Base-by-base conservation (phyloP, 345 rosid genomes). In the Euphorbia pulcherrima region DNA sequence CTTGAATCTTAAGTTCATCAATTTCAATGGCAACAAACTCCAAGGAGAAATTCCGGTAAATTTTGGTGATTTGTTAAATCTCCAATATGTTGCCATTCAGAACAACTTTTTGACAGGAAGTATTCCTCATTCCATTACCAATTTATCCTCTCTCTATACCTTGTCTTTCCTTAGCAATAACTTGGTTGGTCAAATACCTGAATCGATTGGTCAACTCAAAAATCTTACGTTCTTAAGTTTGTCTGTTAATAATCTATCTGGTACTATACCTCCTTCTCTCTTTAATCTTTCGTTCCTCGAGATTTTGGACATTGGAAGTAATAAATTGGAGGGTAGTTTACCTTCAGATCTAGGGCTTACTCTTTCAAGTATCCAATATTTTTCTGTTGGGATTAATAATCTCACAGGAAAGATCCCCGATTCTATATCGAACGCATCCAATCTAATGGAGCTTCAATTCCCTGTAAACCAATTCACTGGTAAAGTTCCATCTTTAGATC, bases 371-470 rank as follows among this genome's bases (percentile, higher is more conserved):
- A 11, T 77, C 17, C 46, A 20, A 8, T 0, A 0, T 2, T 26
- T 68, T 27, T 28, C 44, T 12, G 46, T 56, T 1, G 35, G 44
- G 5, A 14, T 3, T 4, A 77, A 77, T 23, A 16, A 27, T 4
- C 66, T 78, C 24, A 47, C 65, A 4, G 81, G 81, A 9, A 20
- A 29, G 0, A 40, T 77, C n/a, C 77, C 81, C 1, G 8, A 39
- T 14, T 65, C 78, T 1, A 46, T 78, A 8, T 66, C 75, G 10
- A 78, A 78, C 68, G 66, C 72, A 21, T 50, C 78, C 1, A 20
- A 63, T 8, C 63, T 77, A 7, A 10, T 2, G 26, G 2, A 24
- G 1, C 4, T 77, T 40, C 29, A 21, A 21, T 10, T 77, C 9
- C 0, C 8, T 0, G 0, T 6, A 6, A 78, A 74, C 50, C 1